Evolutionary conservation across 345 rosid genomes (phyloP).

Genomic region (Limnanthes douglasii): DNA sequence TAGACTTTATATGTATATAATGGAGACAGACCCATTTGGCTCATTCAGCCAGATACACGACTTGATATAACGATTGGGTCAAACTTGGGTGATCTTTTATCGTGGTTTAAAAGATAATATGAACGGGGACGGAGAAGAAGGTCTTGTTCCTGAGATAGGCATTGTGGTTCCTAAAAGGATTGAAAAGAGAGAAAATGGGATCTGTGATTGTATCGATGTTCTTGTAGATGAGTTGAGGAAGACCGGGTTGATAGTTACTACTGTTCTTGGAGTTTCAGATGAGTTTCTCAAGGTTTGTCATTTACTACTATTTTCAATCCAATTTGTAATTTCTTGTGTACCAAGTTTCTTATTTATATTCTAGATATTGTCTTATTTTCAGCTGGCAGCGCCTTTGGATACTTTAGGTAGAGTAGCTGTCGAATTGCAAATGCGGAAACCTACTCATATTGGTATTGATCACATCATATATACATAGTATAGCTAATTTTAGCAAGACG

Average conservation of each 20-base stretch:
- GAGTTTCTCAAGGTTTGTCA: conserved; percentile 60
- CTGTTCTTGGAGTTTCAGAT: conserved; percentile 53
- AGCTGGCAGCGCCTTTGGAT: conserved; percentile 66
- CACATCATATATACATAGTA: no score
- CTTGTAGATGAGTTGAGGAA: conserved; percentile 42
- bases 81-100: no score
- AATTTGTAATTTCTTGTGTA: not conserved
- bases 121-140: conserved; percentile 34
- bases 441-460: conserved; percentile 69
- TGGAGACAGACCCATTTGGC: no score
- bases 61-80: no score
- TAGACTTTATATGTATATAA: no score
- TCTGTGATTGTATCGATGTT: conserved; percentile 43
- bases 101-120: no score
- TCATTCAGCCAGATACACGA: no score
- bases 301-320: not conserved
- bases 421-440: conserved; percentile 61
- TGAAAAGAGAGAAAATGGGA: conserved; percentile 21
- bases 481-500: no score
- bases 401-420: conserved; percentile 63
- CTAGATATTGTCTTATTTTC: no score
- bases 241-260: conserved; percentile 48
- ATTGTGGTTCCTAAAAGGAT: conserved; percentile 52
- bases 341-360: conserved; percentile 7
- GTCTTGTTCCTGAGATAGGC: conserved; percentile 45